These are phyloP conservation scores for Mediolabrus comicus DNA, from an alignment of 108 stramenopile genomes.

Conservation along the genomic window DNA sequence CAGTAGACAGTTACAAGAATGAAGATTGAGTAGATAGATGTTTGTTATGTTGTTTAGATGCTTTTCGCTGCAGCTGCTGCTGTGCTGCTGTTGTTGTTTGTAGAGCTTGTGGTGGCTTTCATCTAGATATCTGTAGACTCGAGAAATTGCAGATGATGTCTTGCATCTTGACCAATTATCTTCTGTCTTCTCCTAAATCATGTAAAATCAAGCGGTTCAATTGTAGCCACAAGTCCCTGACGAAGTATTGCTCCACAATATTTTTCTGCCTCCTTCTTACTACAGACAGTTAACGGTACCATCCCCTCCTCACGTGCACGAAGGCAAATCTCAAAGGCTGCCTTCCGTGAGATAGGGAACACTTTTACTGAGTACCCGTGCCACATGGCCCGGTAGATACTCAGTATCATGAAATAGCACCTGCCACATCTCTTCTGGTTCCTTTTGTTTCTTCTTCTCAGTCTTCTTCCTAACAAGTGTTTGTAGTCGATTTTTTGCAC, in stretches of 20 bases:
- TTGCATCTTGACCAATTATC: too few species aligned
- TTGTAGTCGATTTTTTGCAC: not conserved
- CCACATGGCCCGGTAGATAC: not conserved
- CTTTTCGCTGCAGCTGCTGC: too few species aligned
- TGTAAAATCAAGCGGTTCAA: not conserved
- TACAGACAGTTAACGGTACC: not conserved
- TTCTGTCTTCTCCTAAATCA: not conserved
- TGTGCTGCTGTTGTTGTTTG: too few species aligned
- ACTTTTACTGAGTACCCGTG: not conserved
- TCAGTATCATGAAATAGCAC: not conserved
- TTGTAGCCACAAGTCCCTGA: not conserved
- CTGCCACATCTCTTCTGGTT: not conserved
- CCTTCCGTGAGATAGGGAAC: not conserved
- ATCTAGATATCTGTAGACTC: too few species aligned
- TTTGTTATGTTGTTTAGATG: too few species aligned
- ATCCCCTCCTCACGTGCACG: not conserved
- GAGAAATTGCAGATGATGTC: too few species aligned
- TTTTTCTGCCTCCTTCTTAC: not conserved
- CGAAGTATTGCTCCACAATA: not conserved
- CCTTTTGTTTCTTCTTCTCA: not conserved
- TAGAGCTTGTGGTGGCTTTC: too few species aligned
- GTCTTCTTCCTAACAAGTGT: not conserved
- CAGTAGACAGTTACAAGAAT: too few species aligned
- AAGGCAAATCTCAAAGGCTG: not conserved
- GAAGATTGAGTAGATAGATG: too few species aligned